Percentiles rank a stretch among this genome's conserved stretches.
Evolutionary conservation across 2,329 filamentous ascomycete species (phyloP).

Genomic region (Trichoderma sp.): DNA sequence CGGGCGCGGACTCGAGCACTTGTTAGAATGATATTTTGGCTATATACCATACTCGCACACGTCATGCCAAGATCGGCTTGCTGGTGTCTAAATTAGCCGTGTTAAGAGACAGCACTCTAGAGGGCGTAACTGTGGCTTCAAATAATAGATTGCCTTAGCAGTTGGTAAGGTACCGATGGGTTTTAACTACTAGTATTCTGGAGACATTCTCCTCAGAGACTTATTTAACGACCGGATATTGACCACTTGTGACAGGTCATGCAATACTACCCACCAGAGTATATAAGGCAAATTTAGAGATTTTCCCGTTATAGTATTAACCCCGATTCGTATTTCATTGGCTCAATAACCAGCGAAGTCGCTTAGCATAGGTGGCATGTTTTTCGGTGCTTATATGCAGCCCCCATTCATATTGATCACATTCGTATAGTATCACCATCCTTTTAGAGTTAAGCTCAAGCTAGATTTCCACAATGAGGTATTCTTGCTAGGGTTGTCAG

Average conservation of each 20-base stretch:
- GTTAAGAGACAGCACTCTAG: background rate
- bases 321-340: background rate
- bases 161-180: background rate
- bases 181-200: no score
- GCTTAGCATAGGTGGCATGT: background rate
- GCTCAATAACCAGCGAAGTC: background rate
- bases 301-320: background rate
- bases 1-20: background rate
- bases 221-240: background rate
- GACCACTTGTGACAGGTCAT: background rate
- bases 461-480: background rate
- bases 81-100: background rate
- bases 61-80: background rate
- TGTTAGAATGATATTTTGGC: background rate
- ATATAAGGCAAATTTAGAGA: background rate
- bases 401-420: background rate
- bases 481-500: background rate
- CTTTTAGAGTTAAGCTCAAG: background rate
- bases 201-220: background rate
- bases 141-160: background rate
- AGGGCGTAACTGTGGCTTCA: background rate
- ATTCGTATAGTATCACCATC: background rate
- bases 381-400: background rate
- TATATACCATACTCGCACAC: background rate
- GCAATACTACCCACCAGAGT: background rate